These are phyloP conservation scores for Aspergillus pseudoviridinutans DNA, from an alignment of 2,329 filamentous ascomycete genomes.

Conservation along the genomic window DNA sequence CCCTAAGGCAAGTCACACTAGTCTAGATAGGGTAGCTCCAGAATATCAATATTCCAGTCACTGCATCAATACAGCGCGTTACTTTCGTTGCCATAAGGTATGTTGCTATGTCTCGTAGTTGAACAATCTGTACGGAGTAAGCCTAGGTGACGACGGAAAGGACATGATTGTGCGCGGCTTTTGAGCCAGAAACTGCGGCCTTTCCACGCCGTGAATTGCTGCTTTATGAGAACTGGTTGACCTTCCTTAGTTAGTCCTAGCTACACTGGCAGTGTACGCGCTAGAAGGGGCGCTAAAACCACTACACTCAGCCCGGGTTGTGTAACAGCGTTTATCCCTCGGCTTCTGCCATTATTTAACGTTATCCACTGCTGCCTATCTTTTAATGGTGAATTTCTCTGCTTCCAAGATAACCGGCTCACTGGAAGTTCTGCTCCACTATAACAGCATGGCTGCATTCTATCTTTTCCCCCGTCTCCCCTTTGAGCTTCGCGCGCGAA, in stretches of 20 bases:
- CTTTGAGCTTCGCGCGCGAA: not conserved
- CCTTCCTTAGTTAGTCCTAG: not conserved
- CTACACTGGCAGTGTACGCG: not conserved
- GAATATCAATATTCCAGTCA: no score
- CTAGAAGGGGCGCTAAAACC: not conserved
- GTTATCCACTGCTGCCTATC: not conserved
- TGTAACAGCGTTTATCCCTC: not conserved
- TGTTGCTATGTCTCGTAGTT: no score
- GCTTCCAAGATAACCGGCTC: not conserved
- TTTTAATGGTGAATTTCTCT: not conserved
- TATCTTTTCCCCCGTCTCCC: slow-evolving; percentile 31
- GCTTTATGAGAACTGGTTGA: not conserved
- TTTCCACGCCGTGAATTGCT: not conserved
- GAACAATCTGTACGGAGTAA: not conserved
- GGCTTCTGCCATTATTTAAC: not conserved
- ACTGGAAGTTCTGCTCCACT: no score
- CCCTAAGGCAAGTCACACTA: no score
- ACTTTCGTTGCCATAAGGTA: no score
- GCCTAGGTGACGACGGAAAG: slow-evolving; percentile 5
- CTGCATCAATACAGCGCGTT: no score
- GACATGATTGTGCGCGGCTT: slow-evolving; percentile 3
- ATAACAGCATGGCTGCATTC: slow-evolving; percentile 12
- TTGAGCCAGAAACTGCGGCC: not conserved
- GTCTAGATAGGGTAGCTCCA: no score
- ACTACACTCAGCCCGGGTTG: not conserved